phyloP scores from a whole-genome alignment of 495 filamentous ascomycete species.

The Aeminium ludgeri region DNA sequence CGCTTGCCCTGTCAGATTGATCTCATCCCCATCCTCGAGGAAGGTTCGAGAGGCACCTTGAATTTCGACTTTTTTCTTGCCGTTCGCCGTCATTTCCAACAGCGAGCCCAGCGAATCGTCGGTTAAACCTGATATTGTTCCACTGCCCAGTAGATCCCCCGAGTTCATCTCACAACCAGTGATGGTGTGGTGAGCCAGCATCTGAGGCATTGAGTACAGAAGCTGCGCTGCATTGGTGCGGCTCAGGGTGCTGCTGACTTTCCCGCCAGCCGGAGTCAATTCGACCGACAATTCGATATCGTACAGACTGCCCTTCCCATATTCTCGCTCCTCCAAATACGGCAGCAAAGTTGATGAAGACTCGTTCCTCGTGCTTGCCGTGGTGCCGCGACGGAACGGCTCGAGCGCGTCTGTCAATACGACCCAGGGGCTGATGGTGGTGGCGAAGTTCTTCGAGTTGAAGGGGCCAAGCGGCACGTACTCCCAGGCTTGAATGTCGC shows the following conservation, averaged over 20 bases:
- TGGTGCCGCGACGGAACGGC: conserved; percentile 4
- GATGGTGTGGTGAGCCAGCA: conserved; percentile 19
- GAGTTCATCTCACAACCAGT: conserved; percentile 10
- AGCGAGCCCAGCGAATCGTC: conserved; percentile 12
- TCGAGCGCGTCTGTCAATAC: conserved; percentile 18
- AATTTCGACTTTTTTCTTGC: background rate
- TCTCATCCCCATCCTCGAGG: conserved; percentile 3
- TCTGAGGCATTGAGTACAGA: conserved; percentile 16
- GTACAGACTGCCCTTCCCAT: background rate
- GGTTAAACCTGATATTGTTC: conserved; percentile 12
- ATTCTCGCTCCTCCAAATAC: conserved; percentile 1
- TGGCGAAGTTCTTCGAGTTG: conserved; percentile 22
- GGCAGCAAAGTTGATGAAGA: background rate
- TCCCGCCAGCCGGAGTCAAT: background rate
- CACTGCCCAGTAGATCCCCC: conserved; percentile 15
- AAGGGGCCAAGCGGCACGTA: conserved; percentile 30
- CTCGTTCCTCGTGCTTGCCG: background rate
- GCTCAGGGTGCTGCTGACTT: background rate
- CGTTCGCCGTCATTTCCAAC: conserved; percentile 4
- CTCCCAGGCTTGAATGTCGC: conserved; percentile 78
- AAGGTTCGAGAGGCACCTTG: background rate
- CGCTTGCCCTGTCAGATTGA: background rate
- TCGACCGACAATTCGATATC: conserved; percentile 14
- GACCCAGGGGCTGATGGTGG: conserved; percentile 21
- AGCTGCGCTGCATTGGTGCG: conserved; percentile 8